A percentile compares a stretch with the other conserved stretches of the same genome.
Conservation (phyloP, 345 rosid genomes). For the Trapa incisa region DNA sequence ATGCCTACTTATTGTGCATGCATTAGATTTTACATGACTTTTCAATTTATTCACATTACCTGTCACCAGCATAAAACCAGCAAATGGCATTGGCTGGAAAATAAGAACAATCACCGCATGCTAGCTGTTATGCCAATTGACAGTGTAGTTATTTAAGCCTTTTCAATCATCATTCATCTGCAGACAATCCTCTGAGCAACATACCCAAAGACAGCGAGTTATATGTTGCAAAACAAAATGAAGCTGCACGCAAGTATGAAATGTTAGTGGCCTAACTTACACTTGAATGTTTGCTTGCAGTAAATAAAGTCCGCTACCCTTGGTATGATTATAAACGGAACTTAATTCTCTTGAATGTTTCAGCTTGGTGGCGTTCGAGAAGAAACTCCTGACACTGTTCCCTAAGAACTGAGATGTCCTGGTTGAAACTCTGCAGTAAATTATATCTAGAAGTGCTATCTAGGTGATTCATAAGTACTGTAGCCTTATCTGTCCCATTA, state of each 20-base stretch:
- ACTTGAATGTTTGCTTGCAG: not conserved
- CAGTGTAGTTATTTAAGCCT: not conserved
- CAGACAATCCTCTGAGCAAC: constrained; percentile 59
- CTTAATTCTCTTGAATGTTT: constrained; percentile 7
- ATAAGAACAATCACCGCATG: not conserved
- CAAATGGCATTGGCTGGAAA: not conserved
- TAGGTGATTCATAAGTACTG: not conserved
- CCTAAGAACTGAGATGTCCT: constrained; percentile 19
- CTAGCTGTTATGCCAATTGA: not conserved
- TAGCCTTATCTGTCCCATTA: not conserved
- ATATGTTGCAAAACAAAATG: constrained; percentile 51
- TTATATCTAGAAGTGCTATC: not conserved
- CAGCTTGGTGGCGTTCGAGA: constrained; percentile 80
- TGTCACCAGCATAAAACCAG: not conserved
- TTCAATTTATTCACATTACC: not conserved
- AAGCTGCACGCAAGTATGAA: constrained; percentile 67
- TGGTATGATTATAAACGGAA: not conserved
- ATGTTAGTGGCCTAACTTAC: constrained; percentile 36
- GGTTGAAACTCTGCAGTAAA: not conserved
- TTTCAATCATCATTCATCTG: not conserved
- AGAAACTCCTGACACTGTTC: constrained; percentile 57
- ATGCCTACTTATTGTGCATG: not conserved
- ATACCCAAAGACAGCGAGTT: constrained; percentile 77
- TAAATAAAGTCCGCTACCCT: not conserved
- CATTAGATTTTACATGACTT: not conserved